Evolutionary conservation across 495 filamentous ascomycete genomes (phyloP).

Genomic region (Podospora pseudopauciseta): DNA sequence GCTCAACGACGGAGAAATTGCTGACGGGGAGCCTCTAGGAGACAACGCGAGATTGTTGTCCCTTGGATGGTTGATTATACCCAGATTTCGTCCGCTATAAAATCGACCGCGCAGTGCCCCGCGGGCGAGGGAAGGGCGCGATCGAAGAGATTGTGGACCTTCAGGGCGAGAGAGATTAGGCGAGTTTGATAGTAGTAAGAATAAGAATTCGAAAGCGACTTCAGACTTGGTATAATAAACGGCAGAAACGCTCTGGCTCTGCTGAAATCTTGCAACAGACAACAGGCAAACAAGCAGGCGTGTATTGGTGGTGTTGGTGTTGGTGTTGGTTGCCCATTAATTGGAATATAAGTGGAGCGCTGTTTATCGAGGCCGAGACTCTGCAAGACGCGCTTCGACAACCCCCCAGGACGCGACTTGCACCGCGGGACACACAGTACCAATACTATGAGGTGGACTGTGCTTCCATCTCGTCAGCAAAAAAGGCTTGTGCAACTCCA

Average conservation of each 20-base stretch:
- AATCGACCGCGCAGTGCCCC: neutral
- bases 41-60: neutral
- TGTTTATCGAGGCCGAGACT: conserved; percentile 3
- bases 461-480: neutral
- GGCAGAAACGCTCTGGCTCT: neutral
- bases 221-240: neutral
- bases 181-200: neutral
- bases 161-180: neutral
- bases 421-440: neutral
- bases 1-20: neutral
- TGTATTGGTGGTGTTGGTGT: neutral
- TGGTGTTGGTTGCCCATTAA: conserved; percentile 8
- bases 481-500: neutral
- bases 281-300: neutral
- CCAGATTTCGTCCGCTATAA: neutral
- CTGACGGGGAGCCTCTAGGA: neutral
- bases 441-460: neutral
- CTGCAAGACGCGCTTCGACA: conserved; percentile 19
- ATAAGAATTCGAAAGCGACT: neutral
- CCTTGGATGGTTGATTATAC: neutral
- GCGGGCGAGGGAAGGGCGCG: neutral
- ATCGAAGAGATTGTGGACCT: neutral
- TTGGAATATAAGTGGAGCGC: conserved; percentile 1
- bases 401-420: conserved; percentile 13
- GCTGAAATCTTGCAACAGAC: neutral